Conservation (phyloP, 768 basidiomycete species). For the Lentinula raphanica region DNA sequence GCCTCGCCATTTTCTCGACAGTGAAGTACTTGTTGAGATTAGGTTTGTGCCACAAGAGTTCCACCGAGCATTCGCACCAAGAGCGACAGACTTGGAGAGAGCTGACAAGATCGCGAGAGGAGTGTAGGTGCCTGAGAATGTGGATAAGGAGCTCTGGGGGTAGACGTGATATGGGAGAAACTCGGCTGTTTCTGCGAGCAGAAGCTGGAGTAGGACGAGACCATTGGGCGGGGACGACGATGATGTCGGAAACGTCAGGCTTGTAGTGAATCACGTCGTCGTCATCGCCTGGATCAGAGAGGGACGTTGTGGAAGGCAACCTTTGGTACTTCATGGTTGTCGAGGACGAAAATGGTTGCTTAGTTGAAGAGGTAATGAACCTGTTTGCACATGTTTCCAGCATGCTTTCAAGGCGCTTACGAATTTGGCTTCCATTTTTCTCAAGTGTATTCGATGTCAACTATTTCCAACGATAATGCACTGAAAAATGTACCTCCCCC, state of each 20-base stretch:
- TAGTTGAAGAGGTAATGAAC: constrained; percentile 10
- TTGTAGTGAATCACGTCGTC: constrained; percentile 47
- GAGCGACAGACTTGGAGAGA: constrained; percentile 78
- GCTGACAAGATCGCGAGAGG: constrained; percentile 66
- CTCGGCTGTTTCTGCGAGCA: constrained; percentile 22
- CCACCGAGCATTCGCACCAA: constrained; percentile 96
- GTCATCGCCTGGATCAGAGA: constrained; percentile 74
- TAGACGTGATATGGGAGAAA: constrained; percentile 59
- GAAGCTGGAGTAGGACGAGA: constrained; percentile 21
- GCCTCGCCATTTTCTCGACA: constrained; percentile 71
- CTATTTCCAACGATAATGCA: constrained; percentile 8
- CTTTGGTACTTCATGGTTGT: constrained; percentile 44
- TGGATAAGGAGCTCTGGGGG: constrained; percentile 93
- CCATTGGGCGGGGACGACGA: constrained; percentile 68
- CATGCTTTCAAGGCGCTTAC: background rate
- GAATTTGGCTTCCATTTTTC: background rate
- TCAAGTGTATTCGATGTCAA: background rate
- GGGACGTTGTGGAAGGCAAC: constrained; percentile 72
- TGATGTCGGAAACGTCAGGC: constrained; percentile 45
- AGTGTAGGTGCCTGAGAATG: constrained; percentile 80
- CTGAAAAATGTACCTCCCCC: background rate
- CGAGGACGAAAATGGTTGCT: constrained; percentile 25
- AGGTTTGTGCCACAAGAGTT: constrained; percentile 93
- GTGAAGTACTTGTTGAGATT: constrained; percentile 63
- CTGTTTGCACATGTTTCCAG: constrained; percentile 9